Evolutionary conservation across 768 basidiomycete species (phyloP), one percentile per base, ranked within the genome.

Genomic region (Rhodotorula taiwanensis): DNA sequence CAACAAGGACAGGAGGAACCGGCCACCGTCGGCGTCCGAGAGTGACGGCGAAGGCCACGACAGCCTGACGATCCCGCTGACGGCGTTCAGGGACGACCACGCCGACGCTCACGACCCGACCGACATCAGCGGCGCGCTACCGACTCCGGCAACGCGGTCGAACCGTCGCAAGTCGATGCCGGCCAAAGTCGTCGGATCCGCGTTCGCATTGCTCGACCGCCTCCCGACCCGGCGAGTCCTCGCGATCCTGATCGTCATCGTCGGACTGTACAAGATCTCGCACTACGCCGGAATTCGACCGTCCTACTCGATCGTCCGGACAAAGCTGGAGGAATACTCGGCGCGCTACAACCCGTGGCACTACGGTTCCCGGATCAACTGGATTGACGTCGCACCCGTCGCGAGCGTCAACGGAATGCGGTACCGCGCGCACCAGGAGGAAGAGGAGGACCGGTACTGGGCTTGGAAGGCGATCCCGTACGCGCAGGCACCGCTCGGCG

Each of bases 391-490:
- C 13, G 2, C 3, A 11, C 8, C 25, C 23, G 23, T 4, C 0
- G 64, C 52, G 1, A 7, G 20, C 16, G 53, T 65, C 9, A 8
- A 21, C 3, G 64, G 64, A 13, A 39, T 49, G 16, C n/a, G 25
- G n/a, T 65, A 60, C 44, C 42, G 47, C 41, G 59, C 49, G 11
- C 45, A 36, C 3, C 36, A 41, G 14, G 60, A 61, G 47, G 31
- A 36, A 16, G 50, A 33, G 15, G 50, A 31, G 42, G 64, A 56
- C 43, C 54, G 39, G 23, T 56, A 25, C 28, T 51, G 50, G 41
- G 58, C 53, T 18, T 67, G 60, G 58, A 62, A 62, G 50, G 66
- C 39, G 1, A 13, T 67, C 1, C 54, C 58, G 25, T 67, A 67
- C 28, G 66, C 49, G 3, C 49, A 67, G 42, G 23, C 50, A 1